Conservation (phyloP, 495 filamentous ascomycete genomes). For the Neurospora tetrasperma region DNA sequence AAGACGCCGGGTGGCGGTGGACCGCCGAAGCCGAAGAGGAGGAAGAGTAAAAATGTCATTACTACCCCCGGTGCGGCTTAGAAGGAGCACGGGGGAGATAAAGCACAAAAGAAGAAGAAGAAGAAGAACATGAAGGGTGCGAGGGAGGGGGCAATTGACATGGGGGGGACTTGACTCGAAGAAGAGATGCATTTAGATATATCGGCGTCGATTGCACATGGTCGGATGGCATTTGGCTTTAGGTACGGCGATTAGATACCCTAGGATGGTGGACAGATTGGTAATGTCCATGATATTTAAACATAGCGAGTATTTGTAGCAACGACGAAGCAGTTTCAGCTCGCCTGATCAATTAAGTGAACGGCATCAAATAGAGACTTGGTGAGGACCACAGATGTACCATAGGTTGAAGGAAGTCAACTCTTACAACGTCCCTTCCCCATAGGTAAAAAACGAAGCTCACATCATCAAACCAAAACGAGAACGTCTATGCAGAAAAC, state of each 20-base stretch:
- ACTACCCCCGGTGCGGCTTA: slow-evolving; percentile 12
- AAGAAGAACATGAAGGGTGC: neutral
- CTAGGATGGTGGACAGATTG: neutral
- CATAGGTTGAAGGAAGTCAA: neutral
- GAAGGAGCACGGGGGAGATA: neutral
- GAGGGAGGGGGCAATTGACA: neutral
- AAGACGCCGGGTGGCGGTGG: slow-evolving; percentile 34
- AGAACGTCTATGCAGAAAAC: neutral
- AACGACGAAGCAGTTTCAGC: too few relatives aligned
- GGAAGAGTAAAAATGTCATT: slow-evolving; percentile 46
- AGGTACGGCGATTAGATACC: neutral
- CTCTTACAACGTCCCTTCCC: neutral
- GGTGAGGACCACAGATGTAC: neutral
- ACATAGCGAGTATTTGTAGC: neutral
- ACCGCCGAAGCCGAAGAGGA: slow-evolving; percentile 45
- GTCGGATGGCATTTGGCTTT: neutral
- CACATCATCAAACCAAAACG: neutral
- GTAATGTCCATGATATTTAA: neutral
- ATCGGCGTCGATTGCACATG: neutral
- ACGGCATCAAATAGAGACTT: too few relatives aligned
- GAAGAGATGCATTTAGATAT: neutral
- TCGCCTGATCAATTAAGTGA: too few relatives aligned
- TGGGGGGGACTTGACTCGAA: neutral
- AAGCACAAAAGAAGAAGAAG: neutral
- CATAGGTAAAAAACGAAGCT: neutral